Evolutionary conservation across 2,329 filamentous ascomycete genomes (phyloP).

Genomic region (Pseudocercospora eumusae): DNA sequence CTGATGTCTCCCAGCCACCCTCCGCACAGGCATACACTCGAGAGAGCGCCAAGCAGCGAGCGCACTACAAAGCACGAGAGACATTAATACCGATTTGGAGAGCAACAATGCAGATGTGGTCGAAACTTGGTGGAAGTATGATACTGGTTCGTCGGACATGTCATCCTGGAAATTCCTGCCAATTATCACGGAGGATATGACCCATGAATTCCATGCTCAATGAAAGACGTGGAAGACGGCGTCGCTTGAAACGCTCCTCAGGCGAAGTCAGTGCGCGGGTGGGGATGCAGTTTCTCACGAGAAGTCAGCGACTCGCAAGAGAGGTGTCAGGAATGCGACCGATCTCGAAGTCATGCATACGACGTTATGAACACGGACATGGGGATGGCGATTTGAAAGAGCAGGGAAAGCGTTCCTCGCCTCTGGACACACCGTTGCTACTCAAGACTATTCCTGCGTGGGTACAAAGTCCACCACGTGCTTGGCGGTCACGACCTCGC

Average conservation of each 20-base stretch:
- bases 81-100: background rate
- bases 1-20: background rate
- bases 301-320: background rate
- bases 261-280: background rate
- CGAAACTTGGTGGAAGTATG: background rate
- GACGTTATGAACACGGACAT: background rate
- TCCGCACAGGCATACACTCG: background rate
- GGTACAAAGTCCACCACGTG: too few relatives aligned
- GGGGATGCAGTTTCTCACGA: background rate
- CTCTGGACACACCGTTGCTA: background rate
- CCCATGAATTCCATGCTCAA: background rate
- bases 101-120: background rate
- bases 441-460: too few relatives aligned
- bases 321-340: too few relatives aligned
- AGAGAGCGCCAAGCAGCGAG: background rate
- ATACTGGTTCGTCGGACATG: background rate
- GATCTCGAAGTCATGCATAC: too few relatives aligned
- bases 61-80: background rate
- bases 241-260: background rate
- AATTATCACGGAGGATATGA: background rate
- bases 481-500: too few relatives aligned
- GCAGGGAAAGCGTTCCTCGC: background rate
- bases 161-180: background rate
- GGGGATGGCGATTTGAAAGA: background rate
- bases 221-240: background rate